Evolutionary conservation across 768 basidiomycete species (phyloP), one percentile per base, ranked within the genome.

Genomic region (Phaeotremella skinneri): DNA sequence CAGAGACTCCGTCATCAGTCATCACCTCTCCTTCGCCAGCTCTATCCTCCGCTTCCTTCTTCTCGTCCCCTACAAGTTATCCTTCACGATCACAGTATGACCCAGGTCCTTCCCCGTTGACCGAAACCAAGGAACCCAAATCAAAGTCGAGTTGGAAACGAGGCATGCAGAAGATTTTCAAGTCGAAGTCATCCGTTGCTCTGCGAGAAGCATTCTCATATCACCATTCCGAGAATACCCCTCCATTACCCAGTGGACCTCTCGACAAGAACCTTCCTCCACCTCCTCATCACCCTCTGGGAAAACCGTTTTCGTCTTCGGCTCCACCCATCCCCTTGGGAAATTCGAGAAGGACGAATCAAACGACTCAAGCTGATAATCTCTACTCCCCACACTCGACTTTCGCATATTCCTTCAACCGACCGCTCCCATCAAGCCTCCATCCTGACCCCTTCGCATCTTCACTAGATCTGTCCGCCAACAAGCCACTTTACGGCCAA

Each of bases 221-320:
- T 20, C 7, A 13, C 23, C 34, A 47, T 2, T 60, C 55, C 9
- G 37, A 57, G 13, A 54, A 56, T 25, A 23, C 56, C 16, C 49
- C 56, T 14, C 68, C 70, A 32, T 47, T 62, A 7, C 64, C 64
- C 21, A 20, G 48, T 11, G 25, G 52, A 0, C 45, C 62, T 26
- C 5, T 26, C 53, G 27, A 53, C 6, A 47, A 49, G 9, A 56
- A 55, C 20, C 54, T 56, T 1, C 67, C 62, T n/a, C 20, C 26
- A 7, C 50, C 49, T 5, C 27, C 31, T 3, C 34, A 47, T 29
- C 30, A 58, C 25, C 45, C 59, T 16, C 63, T 69, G 2, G 62
- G 64, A 3, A 68, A 72, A 49, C 64, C 75, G 2, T 72, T 76
- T 50, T 69, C 75, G 1, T 62, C 72, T 1, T 60, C 67, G 2